A percentile compares a stretch with the other conserved stretches of the same genome.
phyloP scores from a whole-genome alignment of 192 early-diverging fungal genomes.

The Backusella parvicylindrica region DNA sequence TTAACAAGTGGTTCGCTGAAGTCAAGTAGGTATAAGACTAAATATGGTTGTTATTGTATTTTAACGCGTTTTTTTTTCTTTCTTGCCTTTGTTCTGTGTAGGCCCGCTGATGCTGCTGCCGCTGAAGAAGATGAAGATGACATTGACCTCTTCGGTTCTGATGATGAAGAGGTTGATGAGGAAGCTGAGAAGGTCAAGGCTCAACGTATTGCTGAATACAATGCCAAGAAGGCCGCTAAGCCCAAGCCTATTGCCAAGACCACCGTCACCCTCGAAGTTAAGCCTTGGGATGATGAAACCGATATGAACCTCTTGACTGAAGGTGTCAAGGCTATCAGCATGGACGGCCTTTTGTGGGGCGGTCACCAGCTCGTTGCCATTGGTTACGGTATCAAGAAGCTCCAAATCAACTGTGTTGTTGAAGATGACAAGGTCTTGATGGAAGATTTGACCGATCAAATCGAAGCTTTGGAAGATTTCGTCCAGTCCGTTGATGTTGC shows the following conservation, averaged over 20 bases:
- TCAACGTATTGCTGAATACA: constrained; percentile 87
- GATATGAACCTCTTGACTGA: constrained; percentile 75
- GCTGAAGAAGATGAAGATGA: constrained; percentile 89
- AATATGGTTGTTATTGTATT: neutral
- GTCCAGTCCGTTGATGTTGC: constrained; percentile 91
- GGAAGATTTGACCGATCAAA: constrained; percentile 82
- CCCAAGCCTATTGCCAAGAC: constrained; percentile 90
- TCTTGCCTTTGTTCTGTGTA: constrained; percentile 55
- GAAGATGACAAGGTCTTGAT: constrained; percentile 90
- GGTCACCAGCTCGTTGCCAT: constrained; percentile 72
- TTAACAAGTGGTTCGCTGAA: constrained; percentile 32
- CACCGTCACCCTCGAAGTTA: constrained; percentile 87
- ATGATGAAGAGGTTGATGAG: constrained; percentile 90
- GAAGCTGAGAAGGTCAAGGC: constrained; percentile 87
- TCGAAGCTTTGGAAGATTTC: constrained; percentile 76
- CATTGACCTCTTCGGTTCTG: constrained; percentile 93
- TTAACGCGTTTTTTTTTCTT: constrained; percentile 11
- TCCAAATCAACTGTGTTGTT: constrained; percentile 88
- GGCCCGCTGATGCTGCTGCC: constrained; percentile 41
- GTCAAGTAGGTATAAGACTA: constrained; percentile 22
- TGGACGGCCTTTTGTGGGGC: constrained; percentile 94
- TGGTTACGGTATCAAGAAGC: constrained; percentile 96
- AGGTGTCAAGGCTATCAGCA: constrained; percentile 66
- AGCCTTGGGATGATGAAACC: constrained; percentile 99
- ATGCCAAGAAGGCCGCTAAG: constrained; percentile 87